Percentiles rank a stretch among this genome's conserved stretches.
Conservation (phyloP, 352 stramenopile species). For the Elongisporangium undulatum region DNA sequence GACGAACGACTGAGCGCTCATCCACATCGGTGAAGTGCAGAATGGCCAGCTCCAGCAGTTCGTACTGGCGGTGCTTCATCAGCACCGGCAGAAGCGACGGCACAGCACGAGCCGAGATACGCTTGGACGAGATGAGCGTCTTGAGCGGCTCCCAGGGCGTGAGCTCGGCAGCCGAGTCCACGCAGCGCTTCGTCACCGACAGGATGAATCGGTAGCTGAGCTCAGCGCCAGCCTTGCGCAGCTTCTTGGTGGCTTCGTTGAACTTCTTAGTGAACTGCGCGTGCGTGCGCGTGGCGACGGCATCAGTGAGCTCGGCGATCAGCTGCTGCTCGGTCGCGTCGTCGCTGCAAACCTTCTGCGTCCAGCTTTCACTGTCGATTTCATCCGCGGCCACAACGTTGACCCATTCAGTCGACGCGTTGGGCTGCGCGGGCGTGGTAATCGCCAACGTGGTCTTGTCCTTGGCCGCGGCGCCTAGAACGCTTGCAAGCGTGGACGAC, state of each 20-base stretch:
- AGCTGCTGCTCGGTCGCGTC: slow-evolving; percentile 48
- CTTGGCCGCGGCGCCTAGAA: slow-evolving; percentile 39
- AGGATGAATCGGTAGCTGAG: slow-evolving; percentile 63
- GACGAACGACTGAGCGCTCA: slow-evolving; percentile 61
- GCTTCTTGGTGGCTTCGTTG: slow-evolving; percentile 31
- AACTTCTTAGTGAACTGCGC: slow-evolving; percentile 48
- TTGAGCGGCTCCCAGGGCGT: slow-evolving; percentile 51
- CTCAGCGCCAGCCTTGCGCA: slow-evolving; percentile 4
- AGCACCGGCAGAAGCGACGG: slow-evolving; percentile 56
- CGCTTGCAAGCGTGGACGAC: slow-evolving; percentile 64
- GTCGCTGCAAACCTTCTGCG: slow-evolving; percentile 38
- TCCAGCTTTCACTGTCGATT: slow-evolving; percentile 27
- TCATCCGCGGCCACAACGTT: slow-evolving; percentile 26
- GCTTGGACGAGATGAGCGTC: slow-evolving; percentile 42
- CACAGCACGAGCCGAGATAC: slow-evolving; percentile 57
- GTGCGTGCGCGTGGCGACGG: slow-evolving; percentile 27
- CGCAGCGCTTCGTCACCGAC: slow-evolving; percentile 48
- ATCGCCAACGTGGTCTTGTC: background rate
- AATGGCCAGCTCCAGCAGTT: slow-evolving; percentile 58
- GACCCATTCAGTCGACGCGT: slow-evolving; percentile 40
- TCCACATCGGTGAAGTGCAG: slow-evolving; percentile 72
- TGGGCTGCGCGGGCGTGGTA: slow-evolving; percentile 26
- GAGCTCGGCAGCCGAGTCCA: slow-evolving; percentile 42
- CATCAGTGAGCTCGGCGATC: slow-evolving; percentile 43
- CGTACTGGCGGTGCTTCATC: slow-evolving; percentile 65